Evolutionary conservation across 805 yeast species (phyloP), one percentile per base, ranked within the genome.

Genomic region (Saturnispora bothae): DNA sequence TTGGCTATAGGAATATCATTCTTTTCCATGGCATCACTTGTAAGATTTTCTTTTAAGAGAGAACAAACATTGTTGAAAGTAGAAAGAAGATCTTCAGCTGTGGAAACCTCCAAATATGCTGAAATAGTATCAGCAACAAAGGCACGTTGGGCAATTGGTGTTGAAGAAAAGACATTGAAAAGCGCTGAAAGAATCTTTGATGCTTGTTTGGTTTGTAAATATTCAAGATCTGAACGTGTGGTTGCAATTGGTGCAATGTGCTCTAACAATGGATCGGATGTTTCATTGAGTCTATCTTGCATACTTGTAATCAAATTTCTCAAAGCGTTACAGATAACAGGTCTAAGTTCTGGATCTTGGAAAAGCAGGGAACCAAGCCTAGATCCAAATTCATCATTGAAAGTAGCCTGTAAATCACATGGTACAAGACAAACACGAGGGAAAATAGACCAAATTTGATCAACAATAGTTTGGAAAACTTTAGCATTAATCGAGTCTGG

Each of bases 341-440:
- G 78, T 59, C 99, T 77, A 45, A 83, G 64, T 31, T 73, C 83
- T 16, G 82, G 83, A 9, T 76, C 71, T 35, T 81, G 68, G 57
- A 89, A 92, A 50, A 92, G 63, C 37, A 78, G 56, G 31, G 77
- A 75, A n/a, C 94, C 70, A 42, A 94, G 64, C 23, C 68, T 60
- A 38, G 85, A 73, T 9, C 96, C 95, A 63, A 86, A 84, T 19
- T 69, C 71, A 54, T 79, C 84, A 39, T 74, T 72, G 53, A 89
- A 85, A 0, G 83, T 63, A 7, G 53, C 50, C 17, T 53, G 57
- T 47, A 85, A 64, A 60, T 92, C 98, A 19, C 63, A 65, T 25
- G 97, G 95, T 49, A 88, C 67, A 53, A 83, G 92, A 53, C 92
- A 80, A 59, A 86, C 92, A 48, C 78, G 81, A 14, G 97, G 95